Conservation (phyloP, 768 basidiomycete genomes). For the Rhizopogon vinicolor region DNA sequence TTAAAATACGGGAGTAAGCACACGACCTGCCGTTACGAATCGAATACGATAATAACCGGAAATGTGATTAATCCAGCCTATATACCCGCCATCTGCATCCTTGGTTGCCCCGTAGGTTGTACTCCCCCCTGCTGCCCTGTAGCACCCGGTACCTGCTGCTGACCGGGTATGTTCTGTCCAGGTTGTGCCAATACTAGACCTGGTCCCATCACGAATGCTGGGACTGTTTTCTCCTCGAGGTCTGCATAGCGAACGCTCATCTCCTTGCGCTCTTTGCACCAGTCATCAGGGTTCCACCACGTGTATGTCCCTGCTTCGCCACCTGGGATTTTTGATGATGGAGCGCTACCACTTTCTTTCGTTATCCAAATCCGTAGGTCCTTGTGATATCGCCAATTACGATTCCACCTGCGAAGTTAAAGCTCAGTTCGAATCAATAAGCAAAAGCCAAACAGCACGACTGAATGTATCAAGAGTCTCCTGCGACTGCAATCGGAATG, state of each 20-base stretch:
- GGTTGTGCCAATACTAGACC: conserved; percentile 39
- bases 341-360: conserved; percentile 77
- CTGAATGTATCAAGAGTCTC: not conserved
- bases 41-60: conserved; percentile 6
- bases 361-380: conserved; percentile 81
- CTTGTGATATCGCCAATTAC: conserved; percentile 97
- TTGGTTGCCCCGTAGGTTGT: conserved; percentile 24
- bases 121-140: conserved; percentile 23
- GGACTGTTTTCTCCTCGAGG: conserved; percentile 66
- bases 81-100: conserved; percentile 32
- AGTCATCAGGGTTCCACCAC: conserved; percentile 82
- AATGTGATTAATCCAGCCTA: conserved; percentile 15
- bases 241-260: conserved; percentile 73
- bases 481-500: conserved; percentile 1
- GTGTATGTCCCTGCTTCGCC: conserved; percentile 89
- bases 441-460: not conserved
- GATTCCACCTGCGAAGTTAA: conserved; percentile 61
- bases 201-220: conserved; percentile 54
- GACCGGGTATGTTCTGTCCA: conserved; percentile 29
- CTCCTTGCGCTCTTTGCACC: conserved; percentile 74
- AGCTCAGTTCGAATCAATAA: conserved; percentile 4
- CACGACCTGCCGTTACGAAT: conserved; percentile 8
- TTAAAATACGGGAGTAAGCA: conserved; percentile 15
- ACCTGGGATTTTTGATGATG: conserved; percentile 72
- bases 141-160: conserved; percentile 31